Evolutionary conservation across 768 basidiomycete species (phyloP), one percentile per base, ranked within the genome.

Genomic region (Hericium rajendrae): DNA sequence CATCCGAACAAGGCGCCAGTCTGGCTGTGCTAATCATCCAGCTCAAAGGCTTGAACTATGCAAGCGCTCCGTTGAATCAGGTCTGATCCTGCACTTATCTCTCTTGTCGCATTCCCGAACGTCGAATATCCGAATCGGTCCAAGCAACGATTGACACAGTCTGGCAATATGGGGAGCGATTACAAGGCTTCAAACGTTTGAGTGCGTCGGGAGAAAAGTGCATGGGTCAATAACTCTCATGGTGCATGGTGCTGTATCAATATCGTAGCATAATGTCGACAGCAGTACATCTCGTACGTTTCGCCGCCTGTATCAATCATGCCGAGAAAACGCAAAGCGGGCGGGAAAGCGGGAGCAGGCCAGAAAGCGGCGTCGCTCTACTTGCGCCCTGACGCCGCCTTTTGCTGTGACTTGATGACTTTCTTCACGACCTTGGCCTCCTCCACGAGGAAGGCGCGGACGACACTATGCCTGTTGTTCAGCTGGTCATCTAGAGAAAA

Each of bases 361-460:
- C n/a, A 24, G 2, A 51, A 51, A 24, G 8, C 20, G 20, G 28
- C 24, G 6, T 2, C 15, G 22, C 49, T 26, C 24, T 51, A 51
- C 49, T 51, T 51, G 49, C 28, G 49, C 28, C 49, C 49, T n/a
- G 49, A 26, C 9, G 24, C 22, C 20, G 22, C 56, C 65, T 72
- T 79, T 72, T 82, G 76, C 74, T 91, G 91, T 69, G 88, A 86
- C 80, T 97, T 97, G 81, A 97, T 94, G 66, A 98, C 95, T 76
- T 84, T 88, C 86, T 99, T 99, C 70, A 99, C 97, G 67, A 99
- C 98, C 81, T 98, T 98, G 48, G 97, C 97, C 79, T 99, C 97
- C 80, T 98, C 97, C 41, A 99, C 91, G 59, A 99, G 76, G 86
- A 99, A 99, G 62, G 97, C 94, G 59, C 97, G 91, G 66, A 98